Conservation (phyloP, 2,329 filamentous ascomycete genomes). For the Apiospora koreana region DNA sequence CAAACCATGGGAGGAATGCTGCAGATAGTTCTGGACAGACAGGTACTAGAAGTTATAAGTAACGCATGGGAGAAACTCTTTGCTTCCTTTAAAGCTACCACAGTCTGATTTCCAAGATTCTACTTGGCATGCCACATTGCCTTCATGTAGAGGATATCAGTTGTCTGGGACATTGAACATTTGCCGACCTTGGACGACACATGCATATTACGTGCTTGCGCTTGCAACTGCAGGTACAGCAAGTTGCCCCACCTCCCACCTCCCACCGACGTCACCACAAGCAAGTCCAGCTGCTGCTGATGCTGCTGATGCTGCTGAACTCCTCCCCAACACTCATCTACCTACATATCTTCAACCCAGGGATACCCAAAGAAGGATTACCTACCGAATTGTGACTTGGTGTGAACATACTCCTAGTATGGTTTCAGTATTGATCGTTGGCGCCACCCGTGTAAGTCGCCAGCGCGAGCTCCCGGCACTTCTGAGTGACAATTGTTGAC, state of each 20-base stretch:
- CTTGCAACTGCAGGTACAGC: not conserved
- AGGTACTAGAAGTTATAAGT: too few species aligned
- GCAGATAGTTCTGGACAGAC: too few species aligned
- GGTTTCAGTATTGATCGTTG: constrained; percentile 61
- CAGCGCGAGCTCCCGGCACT: not conserved
- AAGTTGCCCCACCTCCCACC: not conserved
- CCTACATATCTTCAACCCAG: not conserved
- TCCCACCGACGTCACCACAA: not conserved
- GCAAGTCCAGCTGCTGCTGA: not conserved
- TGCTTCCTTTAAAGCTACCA: too few species aligned
- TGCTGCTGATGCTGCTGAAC: too few species aligned
- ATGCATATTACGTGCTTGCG: not conserved
- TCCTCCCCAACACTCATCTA: not conserved
- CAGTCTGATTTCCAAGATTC: too few species aligned
- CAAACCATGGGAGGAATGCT: too few species aligned
- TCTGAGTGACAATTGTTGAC: not conserved
- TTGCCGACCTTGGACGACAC: too few species aligned
- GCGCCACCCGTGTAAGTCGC: constrained; percentile 55
- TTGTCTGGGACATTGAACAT: too few species aligned
- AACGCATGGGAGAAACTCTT: too few species aligned
- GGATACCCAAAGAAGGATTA: not conserved
- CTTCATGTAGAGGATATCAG: not conserved
- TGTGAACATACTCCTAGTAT: constrained; percentile 28
- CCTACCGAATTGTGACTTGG: not conserved
- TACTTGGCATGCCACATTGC: too few species aligned